phyloP scores from a whole-genome alignment of 345 rosid genomes.

The Raphanus sativus region DNA sequence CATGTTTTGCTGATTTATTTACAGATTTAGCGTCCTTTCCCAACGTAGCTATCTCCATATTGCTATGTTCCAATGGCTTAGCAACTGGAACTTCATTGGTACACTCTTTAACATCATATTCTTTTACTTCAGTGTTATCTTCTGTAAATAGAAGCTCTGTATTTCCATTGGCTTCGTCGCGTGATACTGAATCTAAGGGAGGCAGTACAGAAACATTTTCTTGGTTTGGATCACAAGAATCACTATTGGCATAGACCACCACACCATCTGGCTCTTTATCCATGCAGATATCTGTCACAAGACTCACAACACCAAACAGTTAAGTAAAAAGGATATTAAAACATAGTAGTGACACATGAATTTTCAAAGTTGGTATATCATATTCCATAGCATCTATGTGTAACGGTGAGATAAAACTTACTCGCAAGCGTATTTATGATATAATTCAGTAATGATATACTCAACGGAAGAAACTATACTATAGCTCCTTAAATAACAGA shows the following conservation, averaged over 20 bases:
- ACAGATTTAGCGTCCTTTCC: slow-evolving; percentile 34
- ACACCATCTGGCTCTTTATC: slow-evolving; percentile 76
- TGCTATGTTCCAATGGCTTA: slow-evolving; percentile 37
- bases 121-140: slow-evolving; percentile 63
- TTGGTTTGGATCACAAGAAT: slow-evolving; percentile 44
- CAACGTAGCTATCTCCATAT: slow-evolving; percentile 24
- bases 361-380: background rate
- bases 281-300: slow-evolving; percentile 65
- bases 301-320: slow-evolving; percentile 48
- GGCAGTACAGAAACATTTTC: slow-evolving; percentile 44
- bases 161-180: slow-evolving; percentile 46
- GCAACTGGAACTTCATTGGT: slow-evolving; percentile 53
- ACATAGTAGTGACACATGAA: background rate
- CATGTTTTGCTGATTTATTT: slow-evolving; percentile 44
- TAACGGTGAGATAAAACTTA: background rate
- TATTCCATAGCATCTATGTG: background rate
- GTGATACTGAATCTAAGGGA: slow-evolving; percentile 44
- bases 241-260: slow-evolving; percentile 49
- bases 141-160: slow-evolving; percentile 48
- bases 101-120: slow-evolving; percentile 82
- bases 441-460: background rate
- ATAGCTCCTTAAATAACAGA: background rate
- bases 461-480: slow-evolving; percentile 8
- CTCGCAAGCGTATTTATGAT: background rate
- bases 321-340: background rate